These are phyloP conservation scores for Amorphotheca resinae DNA, from an alignment of 495 filamentous ascomycete genomes.

Conservation along the genomic window DNA sequence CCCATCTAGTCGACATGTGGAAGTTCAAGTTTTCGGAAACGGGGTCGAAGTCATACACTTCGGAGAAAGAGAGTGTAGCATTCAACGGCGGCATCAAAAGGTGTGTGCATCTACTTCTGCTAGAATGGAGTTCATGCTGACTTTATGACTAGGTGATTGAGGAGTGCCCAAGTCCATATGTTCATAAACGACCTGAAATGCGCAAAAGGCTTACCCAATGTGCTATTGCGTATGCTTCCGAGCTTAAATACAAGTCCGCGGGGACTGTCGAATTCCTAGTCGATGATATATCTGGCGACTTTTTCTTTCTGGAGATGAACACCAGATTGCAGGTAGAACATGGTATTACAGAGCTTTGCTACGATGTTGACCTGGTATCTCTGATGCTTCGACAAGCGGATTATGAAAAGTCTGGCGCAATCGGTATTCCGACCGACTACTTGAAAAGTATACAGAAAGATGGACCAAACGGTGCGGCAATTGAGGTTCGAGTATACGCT, in stretches of 20 bases:
- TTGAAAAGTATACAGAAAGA: slow-evolving; percentile 4
- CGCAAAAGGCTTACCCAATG: slow-evolving; percentile 36
- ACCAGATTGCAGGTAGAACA: slow-evolving; percentile 58
- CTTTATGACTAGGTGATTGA: slow-evolving; percentile 19
- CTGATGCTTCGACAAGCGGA: slow-evolving; percentile 27
- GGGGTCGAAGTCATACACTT: slow-evolving; percentile 41
- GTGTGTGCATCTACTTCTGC: slow-evolving; percentile 22
- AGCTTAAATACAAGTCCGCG: slow-evolving; percentile 43
- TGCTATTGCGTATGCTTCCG: slow-evolving; percentile 37
- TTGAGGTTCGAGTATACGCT: slow-evolving; percentile 50
- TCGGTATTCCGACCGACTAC: slow-evolving; percentile 8
- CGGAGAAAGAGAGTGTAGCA: slow-evolving; percentile 48
- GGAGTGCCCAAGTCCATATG: slow-evolving; percentile 29
- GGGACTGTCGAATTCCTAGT: slow-evolving; percentile 56
- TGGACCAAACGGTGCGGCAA: slow-evolving; percentile 27
- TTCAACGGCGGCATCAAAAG: slow-evolving; percentile 59
- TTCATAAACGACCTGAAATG: slow-evolving; percentile 30
- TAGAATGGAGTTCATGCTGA: slow-evolving; percentile 11
- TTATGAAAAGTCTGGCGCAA: slow-evolving; percentile 7
- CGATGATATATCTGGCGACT: slow-evolving; percentile 41
- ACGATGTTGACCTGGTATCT: slow-evolving; percentile 45
- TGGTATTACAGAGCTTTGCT: slow-evolving; percentile 49
- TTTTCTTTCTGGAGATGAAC: slow-evolving; percentile 62
- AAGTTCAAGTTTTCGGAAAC: slow-evolving; percentile 63
- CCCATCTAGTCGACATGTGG: slow-evolving; percentile 40